Conservation (phyloP, 2,329 filamentous ascomycete genomes). For the Aspergillus ibericus region DNA sequence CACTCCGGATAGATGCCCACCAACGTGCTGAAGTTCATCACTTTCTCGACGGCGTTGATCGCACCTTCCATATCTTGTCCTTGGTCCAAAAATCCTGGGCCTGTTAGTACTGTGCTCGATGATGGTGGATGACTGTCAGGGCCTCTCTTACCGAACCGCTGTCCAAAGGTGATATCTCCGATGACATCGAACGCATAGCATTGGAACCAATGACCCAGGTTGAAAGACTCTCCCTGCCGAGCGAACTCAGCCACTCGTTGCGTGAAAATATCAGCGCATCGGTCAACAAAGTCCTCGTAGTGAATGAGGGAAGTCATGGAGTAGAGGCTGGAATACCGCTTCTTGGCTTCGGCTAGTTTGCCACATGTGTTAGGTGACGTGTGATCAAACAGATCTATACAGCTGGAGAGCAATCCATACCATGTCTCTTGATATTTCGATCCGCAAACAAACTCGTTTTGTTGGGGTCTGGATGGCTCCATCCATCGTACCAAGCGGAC, state of each 20-base stretch:
- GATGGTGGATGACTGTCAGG: not conserved
- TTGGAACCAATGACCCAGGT: slow-evolving; percentile 43
- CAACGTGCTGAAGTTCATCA: slow-evolving; percentile 40
- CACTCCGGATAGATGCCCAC: slow-evolving; percentile 46
- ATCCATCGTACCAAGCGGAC: slow-evolving; percentile 36
- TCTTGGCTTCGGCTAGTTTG: slow-evolving; percentile 31
- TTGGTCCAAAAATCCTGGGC: slow-evolving; percentile 48
- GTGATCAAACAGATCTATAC: not conserved
- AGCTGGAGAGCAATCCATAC: slow-evolving; percentile 12
- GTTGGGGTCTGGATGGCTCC: slow-evolving; percentile 30
- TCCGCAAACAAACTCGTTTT: slow-evolving; percentile 37
- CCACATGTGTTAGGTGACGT: not conserved
- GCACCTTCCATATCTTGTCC: slow-evolving; percentile 49
- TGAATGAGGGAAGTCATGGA: slow-evolving; percentile 50
- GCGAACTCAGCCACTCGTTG: slow-evolving; percentile 42
- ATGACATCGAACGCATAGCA: slow-evolving; percentile 48
- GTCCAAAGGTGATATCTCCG: slow-evolving; percentile 49
- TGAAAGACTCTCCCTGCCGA: slow-evolving; percentile 26
- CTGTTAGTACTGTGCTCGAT: slow-evolving; percentile 16
- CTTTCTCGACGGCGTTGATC: slow-evolving; percentile 41
- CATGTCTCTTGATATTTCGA: slow-evolving; percentile 40
- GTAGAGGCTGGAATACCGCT: slow-evolving; percentile 48
- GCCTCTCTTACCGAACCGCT: slow-evolving; percentile 29
- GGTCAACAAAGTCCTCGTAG: slow-evolving; percentile 53
- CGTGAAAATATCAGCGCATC: slow-evolving; percentile 46